Evolutionary conservation across 768 basidiomycete species (phyloP).

Genomic region (Tricholoma matsutake): DNA sequence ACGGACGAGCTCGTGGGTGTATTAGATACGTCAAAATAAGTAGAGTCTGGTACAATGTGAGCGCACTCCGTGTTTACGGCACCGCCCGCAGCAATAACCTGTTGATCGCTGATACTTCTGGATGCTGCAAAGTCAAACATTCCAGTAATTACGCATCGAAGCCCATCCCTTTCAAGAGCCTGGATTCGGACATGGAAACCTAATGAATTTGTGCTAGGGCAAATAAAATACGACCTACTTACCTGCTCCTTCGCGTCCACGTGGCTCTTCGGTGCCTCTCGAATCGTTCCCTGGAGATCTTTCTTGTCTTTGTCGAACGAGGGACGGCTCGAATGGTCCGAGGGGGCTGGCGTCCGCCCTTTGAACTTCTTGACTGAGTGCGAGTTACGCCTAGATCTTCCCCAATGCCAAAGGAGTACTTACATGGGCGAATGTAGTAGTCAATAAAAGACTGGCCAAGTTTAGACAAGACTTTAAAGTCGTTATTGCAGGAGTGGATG

Average conservation of each 20-base stretch:
- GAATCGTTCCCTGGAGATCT: background rate
- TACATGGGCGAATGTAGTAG: no score
- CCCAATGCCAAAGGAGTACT: background rate
- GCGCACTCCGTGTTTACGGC: constrained; percentile 15
- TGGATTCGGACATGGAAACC: constrained; percentile 3
- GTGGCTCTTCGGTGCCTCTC: constrained; percentile 9
- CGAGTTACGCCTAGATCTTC: background rate
- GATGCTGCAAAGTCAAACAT: background rate
- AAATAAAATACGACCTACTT: background rate
- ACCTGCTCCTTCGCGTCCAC: constrained; percentile 8
- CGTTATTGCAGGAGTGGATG: background rate
- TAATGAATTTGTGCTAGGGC: no score
- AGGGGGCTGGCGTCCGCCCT: constrained; percentile 21
- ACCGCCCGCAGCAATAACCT: background rate
- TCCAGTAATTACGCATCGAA: background rate
- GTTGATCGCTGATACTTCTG: background rate
- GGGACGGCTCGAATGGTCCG: constrained; percentile 10
- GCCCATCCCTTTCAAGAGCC: constrained; percentile 4
- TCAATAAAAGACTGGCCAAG: background rate
- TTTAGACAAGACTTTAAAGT: background rate
- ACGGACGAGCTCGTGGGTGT: constrained; percentile 13
- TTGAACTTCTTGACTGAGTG: constrained; percentile 14
- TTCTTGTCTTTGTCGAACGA: constrained; percentile 14
- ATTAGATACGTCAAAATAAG: constrained; percentile 9
- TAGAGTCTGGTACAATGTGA: constrained; percentile 27